Base-by-base conservation (phyloP, 176 grass and related monocot species). In the Thinopyrum elongatum region DNA sequence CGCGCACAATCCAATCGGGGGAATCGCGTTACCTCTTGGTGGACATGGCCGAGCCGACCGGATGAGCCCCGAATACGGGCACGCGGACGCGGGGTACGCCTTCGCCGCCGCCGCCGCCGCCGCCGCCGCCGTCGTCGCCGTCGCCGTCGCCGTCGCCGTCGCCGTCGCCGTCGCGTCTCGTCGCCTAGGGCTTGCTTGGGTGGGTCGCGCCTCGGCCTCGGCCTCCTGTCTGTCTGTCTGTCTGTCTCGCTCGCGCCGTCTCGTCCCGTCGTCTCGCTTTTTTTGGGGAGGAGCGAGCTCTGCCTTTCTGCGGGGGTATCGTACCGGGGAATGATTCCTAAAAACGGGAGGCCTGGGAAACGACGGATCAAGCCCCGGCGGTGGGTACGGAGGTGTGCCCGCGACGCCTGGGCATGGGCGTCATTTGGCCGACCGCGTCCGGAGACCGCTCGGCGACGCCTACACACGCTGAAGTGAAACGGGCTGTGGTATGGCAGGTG, bases 21-120 rank as follows among this genome's bases (percentile, higher is more conserved):
- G 64, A 68, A 82, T 31, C 42, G 25, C 21, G 17, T 80, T 84
- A 84, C 87, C 76, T 89, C 31, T 89, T 80, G 65, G 81, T 39
- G 66, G 82, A 84, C 87, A 89, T 89, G 76, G 87, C 85, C 55
- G 72, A 25, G 28, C 23, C 21, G 62, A 69, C 6, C 16, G 70
- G 57, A 86, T 31, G 19, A 70, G 33, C 7, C 28, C 65, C 19
- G 10, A 55, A 57, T n/a, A 31, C 49, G 4, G 15, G 26, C 16
- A 16, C 57, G 11, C 27, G 27, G 15, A 1, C 14, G 39, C 62
- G 12, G 3, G n/a, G 23, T 11, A 23, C 25, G 30, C 51, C 51
- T 12, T 36, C 47, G 47, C 29, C 47, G 44, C 42, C 14, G 42
- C 26, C 15, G 68, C 17, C 51, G 51, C 7, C 41, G 41, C 13